phyloP scores from a whole-genome alignment of 179 eudicot species.

The Drosera spatulata region DNA sequence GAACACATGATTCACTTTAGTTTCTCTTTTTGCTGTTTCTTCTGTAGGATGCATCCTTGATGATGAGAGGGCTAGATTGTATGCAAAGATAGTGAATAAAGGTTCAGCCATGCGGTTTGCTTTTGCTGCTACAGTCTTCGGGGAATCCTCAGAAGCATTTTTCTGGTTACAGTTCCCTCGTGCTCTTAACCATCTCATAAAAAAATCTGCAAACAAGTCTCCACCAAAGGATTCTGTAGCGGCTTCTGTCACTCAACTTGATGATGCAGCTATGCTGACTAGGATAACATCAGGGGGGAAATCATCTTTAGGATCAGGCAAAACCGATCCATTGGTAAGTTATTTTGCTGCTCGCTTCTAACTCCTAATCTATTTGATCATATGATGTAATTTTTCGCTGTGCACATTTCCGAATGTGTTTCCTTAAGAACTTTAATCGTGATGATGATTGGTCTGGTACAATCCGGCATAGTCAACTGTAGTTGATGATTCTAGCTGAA shows the following conservation, averaged over 20 bases:
- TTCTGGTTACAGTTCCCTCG: slow-evolving; percentile 90
- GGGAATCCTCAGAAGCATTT: slow-evolving; percentile 81
- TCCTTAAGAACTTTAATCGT: too few species aligned
- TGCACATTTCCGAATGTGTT: too few species aligned
- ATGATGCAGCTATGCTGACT: slow-evolving; percentile 56
- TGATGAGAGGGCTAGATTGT: slow-evolving; percentile 77
- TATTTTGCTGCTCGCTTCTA: background rate
- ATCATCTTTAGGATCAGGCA: slow-evolving; percentile 42
- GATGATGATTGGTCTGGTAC: too few species aligned
- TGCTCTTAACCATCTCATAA: slow-evolving; percentile 68
- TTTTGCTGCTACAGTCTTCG: slow-evolving; percentile 93
- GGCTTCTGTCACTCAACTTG: slow-evolving; percentile 39
- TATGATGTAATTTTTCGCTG: too few species aligned
- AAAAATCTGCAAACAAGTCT: slow-evolving; percentile 49
- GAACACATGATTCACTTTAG: slow-evolving; percentile 1
- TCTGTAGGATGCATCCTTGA: slow-evolving; percentile 81
- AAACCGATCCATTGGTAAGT: slow-evolving; percentile 53
- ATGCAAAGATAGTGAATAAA: slow-evolving; percentile 57
- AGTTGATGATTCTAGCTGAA: too few species aligned
- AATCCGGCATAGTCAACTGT: too few species aligned
- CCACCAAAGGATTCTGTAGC: slow-evolving; percentile 34
- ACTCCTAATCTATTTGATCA: background rate
- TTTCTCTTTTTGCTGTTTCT: slow-evolving; percentile 8
- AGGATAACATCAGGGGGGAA: slow-evolving; percentile 69
- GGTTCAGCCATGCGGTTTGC: slow-evolving; percentile 75